Evolutionary conservation across 2,329 filamentous ascomycete species (phyloP).

Genomic region (Thielaviopsis cerberus): DNA sequence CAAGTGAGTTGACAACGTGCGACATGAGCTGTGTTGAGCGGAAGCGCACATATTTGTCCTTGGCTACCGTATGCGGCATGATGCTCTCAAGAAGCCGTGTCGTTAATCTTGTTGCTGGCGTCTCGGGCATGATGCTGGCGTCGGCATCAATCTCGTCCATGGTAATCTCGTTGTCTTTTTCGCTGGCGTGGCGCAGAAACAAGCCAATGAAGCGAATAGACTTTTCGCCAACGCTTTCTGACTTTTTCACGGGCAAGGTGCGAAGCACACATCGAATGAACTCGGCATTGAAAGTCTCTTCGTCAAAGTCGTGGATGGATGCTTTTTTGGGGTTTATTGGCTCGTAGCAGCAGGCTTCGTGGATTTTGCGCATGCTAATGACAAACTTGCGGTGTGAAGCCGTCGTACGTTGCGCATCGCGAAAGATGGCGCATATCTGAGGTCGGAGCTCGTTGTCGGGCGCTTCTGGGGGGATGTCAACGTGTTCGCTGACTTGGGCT

Average conservation of each 20-base stretch:
- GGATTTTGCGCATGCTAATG: slow-evolving; percentile 73
- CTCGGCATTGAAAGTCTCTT: slow-evolving; percentile 74
- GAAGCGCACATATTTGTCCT: slow-evolving; percentile 86
- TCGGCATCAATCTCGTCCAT: slow-evolving; percentile 47
- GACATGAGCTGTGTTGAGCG: slow-evolving; percentile 76
- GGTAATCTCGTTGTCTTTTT: slow-evolving; percentile 52
- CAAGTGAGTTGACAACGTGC: slow-evolving; percentile 80
- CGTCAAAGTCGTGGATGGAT: slow-evolving; percentile 50
- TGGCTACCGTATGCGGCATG: slow-evolving; percentile 59
- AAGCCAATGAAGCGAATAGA: slow-evolving; percentile 72
- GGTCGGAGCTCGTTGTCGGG: slow-evolving; percentile 51
- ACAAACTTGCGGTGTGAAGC: slow-evolving; percentile 79
- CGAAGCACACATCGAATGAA: slow-evolving; percentile 66
- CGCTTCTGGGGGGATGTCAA: slow-evolving; percentile 50
- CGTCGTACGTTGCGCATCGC: slow-evolving; percentile 72
- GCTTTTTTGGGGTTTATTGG: slow-evolving; percentile 32
- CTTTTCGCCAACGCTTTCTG: slow-evolving; percentile 72
- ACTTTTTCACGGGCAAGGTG: slow-evolving; percentile 76
- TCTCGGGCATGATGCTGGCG: slow-evolving; percentile 56
- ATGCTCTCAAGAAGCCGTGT: slow-evolving; percentile 54
- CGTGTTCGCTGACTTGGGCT: slow-evolving; percentile 20
- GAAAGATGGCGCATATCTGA: slow-evolving; percentile 55
- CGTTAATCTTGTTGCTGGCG: slow-evolving; percentile 64
- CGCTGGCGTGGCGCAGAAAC: slow-evolving; percentile 56
- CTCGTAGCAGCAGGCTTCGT: slow-evolving; percentile 64